phyloP scores from a whole-genome alignment of 495 filamentous ascomycete genomes.

The Letharia columbiana region DNA sequence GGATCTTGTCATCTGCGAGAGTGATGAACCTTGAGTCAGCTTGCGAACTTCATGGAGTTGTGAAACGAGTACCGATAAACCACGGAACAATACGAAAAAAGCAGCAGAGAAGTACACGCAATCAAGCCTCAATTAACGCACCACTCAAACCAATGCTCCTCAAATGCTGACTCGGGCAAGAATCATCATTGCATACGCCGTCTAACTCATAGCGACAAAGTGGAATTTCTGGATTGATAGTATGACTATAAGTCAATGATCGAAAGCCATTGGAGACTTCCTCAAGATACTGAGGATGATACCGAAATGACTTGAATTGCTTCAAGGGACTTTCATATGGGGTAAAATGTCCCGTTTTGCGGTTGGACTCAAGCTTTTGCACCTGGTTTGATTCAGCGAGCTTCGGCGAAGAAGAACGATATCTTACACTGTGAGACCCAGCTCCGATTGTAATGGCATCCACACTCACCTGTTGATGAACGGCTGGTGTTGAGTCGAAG shows the following conservation, averaged over 20 bases:
- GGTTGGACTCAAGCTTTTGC: not conserved
- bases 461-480: not conserved
- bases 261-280: slow-evolving; percentile 66
- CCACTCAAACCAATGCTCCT: slow-evolving; percentile 65
- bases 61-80: not conserved
- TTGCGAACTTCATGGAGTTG: slow-evolving; percentile 38
- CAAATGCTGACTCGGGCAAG: slow-evolving; percentile 73
- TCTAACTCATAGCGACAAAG: slow-evolving; percentile 69
- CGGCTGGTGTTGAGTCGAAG: not conserved
- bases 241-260: slow-evolving; percentile 88
- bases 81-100: slow-evolving; percentile 11
- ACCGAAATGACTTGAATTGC: slow-evolving; percentile 80
- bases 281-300: slow-evolving; percentile 65
- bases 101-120: slow-evolving; percentile 13
- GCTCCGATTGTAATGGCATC: not conserved
- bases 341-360: slow-evolving; percentile 38
- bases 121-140: slow-evolving; percentile 48
- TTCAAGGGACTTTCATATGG: slow-evolving; percentile 79
- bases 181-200: slow-evolving; percentile 65
- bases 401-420: not conserved
- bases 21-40: slow-evolving; percentile 54
- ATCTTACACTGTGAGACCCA: slow-evolving; percentile 12
- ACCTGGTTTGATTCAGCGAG: slow-evolving; percentile 6
- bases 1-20: slow-evolving; percentile 71
- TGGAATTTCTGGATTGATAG: slow-evolving; percentile 62